Evolutionary conservation across 495 filamentous ascomycete genomes (phyloP), one percentile per base, ranked within the genome.

Genomic region (Penicillium steckii): DNA sequence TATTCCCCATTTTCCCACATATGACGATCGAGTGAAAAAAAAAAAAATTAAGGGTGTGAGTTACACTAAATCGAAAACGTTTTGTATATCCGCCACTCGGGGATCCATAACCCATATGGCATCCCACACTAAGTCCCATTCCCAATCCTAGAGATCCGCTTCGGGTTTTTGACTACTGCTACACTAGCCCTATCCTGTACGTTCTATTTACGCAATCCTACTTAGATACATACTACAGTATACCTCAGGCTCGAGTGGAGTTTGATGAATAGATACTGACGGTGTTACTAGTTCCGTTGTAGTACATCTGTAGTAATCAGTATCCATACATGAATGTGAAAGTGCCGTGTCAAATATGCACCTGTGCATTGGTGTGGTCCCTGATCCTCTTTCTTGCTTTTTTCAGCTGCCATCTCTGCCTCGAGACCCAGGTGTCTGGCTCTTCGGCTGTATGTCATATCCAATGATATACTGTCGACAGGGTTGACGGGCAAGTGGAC

Each of bases 361-460:
- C 19, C 38, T 4, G 19, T 23, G 19, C 38, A 41, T 27, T 19
- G 49, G 12, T 55, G 46, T 37, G 52, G 46, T 46, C 15, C 52
- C 46, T 46, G 32, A 30, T 40, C 44, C 44, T 41, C 38, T 41
- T 41, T 41, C 38, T 41, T 32, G 24, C 33, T 35, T 35, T 37
- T 55, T 53, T 53, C 63, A 66, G 63, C 63, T 66, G 54, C 51
- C 19, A 55, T 56, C 43, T 65, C 53, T 60, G 57, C 60, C 63
- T 66, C 49, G 54, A 29, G 57, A 26, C 49, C 60, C 57, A 61
- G 52, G 55, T 57, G 60, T 61, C 50, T 46, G 48, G 53, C 30
- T 47, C 54, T 37, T 40, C 42, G 55, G 35, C 50, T 44, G 23
- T 46, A 42, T 23, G 19, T 26, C 22, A 18, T 46, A 27, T 19